Conservation (phyloP, 1,139 yeast genomes). For the Wickerhamomyces sp. region DNA sequence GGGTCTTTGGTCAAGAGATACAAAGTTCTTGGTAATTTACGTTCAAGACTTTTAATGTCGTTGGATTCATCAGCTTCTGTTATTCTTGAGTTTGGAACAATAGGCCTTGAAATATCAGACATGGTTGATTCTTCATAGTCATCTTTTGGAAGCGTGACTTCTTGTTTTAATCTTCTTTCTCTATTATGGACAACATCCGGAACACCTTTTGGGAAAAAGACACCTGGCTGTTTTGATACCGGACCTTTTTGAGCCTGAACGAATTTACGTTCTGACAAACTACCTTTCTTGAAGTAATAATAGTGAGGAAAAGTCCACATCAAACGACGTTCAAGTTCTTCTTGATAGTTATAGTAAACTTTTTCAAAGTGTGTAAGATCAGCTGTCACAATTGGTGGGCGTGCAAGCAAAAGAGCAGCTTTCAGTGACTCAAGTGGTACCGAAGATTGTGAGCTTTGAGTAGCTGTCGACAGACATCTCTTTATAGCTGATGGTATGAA, state of each 20-base stretch:
- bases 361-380: slow-evolving; percentile 69
- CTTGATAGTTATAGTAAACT: slow-evolving; percentile 77
- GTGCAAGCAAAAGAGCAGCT: slow-evolving; percentile 60
- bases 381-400: slow-evolving; percentile 81
- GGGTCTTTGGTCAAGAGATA: slow-evolving; percentile 56
- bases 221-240: slow-evolving; percentile 63
- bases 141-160: slow-evolving; percentile 57
- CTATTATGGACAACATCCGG: slow-evolving; percentile 87
- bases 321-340: slow-evolving; percentile 78
- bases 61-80: slow-evolving; percentile 71
- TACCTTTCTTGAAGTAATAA: slow-evolving; percentile 87
- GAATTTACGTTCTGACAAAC: slow-evolving; percentile 81
- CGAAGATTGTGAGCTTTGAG: slow-evolving; percentile 6
- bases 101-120: slow-evolving; percentile 62
- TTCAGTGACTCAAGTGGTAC: slow-evolving; percentile 22
- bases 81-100: slow-evolving; percentile 62
- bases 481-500: slow-evolving; percentile 10
- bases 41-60: slow-evolving; percentile 66
- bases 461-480: slow-evolving; percentile 20
- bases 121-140: slow-evolving; percentile 31
- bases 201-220: slow-evolving; percentile 74
- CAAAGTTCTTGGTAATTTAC: slow-evolving; percentile 74
- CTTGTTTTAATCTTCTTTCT: slow-evolving; percentile 82
- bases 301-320: slow-evolving; percentile 98
- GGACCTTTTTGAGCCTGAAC: slow-evolving; percentile 75